These are phyloP conservation scores for Mortierella sp. DNA, from an alignment of 371 early-diverging fungal genomes.

Conservation along the genomic window DNA sequence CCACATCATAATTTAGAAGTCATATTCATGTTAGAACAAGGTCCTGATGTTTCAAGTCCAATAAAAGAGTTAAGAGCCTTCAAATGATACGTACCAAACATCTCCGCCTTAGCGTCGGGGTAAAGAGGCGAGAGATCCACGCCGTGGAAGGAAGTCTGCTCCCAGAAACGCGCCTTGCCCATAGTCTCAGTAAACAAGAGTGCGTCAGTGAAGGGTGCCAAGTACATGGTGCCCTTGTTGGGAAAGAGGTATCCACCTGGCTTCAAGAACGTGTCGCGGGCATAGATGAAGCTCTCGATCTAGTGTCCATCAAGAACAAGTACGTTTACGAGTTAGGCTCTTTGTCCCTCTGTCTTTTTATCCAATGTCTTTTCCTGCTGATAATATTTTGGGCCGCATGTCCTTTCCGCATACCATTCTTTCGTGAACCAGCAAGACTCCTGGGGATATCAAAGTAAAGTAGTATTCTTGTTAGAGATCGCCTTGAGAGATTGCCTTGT, in stretches of 20 bases:
- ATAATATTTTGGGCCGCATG: background rate
- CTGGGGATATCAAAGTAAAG: constrained; percentile 8
- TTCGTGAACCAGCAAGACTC: constrained; percentile 96
- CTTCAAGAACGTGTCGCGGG: constrained; percentile 93
- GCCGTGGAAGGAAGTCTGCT: constrained; percentile 92
- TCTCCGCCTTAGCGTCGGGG: constrained; percentile 86
- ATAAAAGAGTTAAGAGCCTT: background rate
- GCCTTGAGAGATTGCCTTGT: background rate
- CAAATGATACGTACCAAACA: constrained; percentile 74
- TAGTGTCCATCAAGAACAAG: constrained; percentile 30
- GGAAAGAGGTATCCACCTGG: constrained; percentile 96
- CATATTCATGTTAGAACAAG: background rate
- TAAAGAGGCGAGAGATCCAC: constrained; percentile 91
- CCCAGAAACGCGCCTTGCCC: constrained; percentile 92
- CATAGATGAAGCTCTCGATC: constrained; percentile 87
- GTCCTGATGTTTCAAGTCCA: background rate
- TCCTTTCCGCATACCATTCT: constrained; percentile 77
- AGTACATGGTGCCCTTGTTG: constrained; percentile 86
- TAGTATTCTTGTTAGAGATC: background rate
- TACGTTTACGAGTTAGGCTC: background rate
- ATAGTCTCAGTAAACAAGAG: constrained; percentile 94
- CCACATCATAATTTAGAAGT: background rate
- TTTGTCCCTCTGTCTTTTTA: background rate
- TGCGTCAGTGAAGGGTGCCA: constrained; percentile 91
- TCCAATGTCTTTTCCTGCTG: constrained; percentile 4